Conservation (phyloP, 2,329 filamentous ascomycete genomes). For the Fusarium circinatum region DNA sequence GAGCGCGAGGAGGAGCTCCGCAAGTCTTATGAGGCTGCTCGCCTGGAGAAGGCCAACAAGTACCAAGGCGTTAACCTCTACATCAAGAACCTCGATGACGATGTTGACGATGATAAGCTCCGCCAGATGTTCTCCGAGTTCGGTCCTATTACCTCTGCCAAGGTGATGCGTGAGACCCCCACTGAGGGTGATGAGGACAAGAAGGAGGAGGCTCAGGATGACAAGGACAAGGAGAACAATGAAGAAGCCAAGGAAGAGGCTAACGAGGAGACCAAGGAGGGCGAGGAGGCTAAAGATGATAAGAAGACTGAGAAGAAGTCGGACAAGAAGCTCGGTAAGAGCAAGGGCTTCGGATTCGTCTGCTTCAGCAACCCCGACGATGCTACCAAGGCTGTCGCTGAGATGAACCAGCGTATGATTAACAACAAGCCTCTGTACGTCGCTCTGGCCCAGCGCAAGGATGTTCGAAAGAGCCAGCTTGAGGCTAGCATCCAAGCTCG, state of each 20-base stretch:
- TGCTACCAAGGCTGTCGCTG: constrained; percentile 97
- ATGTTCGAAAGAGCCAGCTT: constrained; percentile 98
- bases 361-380: constrained; percentile 99
- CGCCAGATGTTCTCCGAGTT: constrained; percentile 92
- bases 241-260: constrained; percentile 59
- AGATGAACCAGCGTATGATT: constrained; percentile 99
- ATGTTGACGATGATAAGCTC: constrained; percentile 97
- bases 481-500: constrained; percentile 99
- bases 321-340: constrained; percentile 87
- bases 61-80: constrained; percentile 99
- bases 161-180: constrained; percentile 93
- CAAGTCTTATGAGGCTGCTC: constrained; percentile 97
- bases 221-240: constrained; percentile 58
- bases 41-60: constrained; percentile 98
- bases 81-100: constrained; percentile 98
- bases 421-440: constrained; percentile 97
- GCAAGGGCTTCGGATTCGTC: constrained; percentile 99
- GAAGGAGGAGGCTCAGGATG: constrained; percentile 63
- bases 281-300: constrained; percentile 59
- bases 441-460: constrained; percentile 98
- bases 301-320: constrained; percentile 68
- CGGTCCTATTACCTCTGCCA: constrained; percentile 96
- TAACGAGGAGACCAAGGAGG: constrained; percentile 61
- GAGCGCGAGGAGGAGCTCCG: constrained; percentile 99
- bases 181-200: constrained; percentile 65